Percentiles rank a stretch among this genome's conserved stretches.
phyloP scores from a whole-genome alignment of 2,329 filamentous ascomycete genomes.

The Zymoseptoria passerinii region DNA sequence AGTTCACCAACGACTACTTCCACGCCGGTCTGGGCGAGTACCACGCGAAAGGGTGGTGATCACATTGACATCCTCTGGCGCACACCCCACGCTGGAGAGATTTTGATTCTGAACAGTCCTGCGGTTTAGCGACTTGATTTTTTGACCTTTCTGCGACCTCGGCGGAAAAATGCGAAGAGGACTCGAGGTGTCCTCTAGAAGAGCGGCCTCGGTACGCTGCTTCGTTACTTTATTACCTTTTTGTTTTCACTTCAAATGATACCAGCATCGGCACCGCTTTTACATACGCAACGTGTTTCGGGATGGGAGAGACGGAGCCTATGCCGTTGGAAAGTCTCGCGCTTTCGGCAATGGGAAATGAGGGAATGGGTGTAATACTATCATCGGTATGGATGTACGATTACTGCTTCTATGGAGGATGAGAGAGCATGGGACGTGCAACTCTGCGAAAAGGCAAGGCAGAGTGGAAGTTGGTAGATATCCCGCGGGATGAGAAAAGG shows the following conservation, averaged over 20 bases:
- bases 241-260: constrained; percentile 14
- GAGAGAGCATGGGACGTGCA: neutral
- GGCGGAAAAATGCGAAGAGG: neutral
- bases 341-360: neutral
- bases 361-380: neutral
- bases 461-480: neutral
- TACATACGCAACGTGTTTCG: neutral
- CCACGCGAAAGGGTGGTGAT: constrained; percentile 76
- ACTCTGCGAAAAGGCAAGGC: neutral
- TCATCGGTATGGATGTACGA: neutral
- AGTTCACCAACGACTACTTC: constrained; percentile 79
- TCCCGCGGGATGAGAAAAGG: neutral
- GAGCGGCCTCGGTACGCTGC: neutral
- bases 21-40: constrained; percentile 76
- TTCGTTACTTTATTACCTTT: neutral
- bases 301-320: neutral
- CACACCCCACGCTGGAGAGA: neutral
- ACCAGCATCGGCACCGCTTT: constrained; percentile 20
- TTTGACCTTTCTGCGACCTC: constrained; percentile 8
- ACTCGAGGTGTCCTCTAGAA: neutral
- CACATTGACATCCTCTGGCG: neutral
- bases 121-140: constrained; percentile 22
- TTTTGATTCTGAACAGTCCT: constrained; percentile 13
- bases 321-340: neutral
- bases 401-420: neutral